Evolutionary conservation across 2,329 filamentous ascomycete genomes (phyloP), one percentile per base, ranked within the genome.

Genomic region (Monosporascus sp.): DNA sequence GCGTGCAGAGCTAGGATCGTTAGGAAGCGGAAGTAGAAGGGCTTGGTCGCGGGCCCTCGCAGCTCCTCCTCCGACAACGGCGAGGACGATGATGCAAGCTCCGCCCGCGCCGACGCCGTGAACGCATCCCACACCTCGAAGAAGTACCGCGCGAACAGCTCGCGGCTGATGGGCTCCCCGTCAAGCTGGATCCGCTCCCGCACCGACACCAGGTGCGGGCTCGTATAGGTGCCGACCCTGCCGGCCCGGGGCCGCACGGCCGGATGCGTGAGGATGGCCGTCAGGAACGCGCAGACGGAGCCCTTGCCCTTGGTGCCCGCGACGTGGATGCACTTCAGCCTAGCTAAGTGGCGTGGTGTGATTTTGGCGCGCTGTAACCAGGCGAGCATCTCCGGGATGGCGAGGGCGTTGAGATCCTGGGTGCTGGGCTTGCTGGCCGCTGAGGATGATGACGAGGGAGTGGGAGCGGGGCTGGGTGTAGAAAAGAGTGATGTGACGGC

Each of bases 291-390:
- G 59, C 88, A 90, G 0, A 91, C 91, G 2, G 90, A 94, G 41
- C 92, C 92, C 70, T 97, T 97, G 56, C 93, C 93, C 70, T 97
- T 97, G 5, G 92, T 97, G 14, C 93, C 93, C 1, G 93, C 90
- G 46, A 97, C 85, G 68, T 97, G 93, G 56, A 97, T 84, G 60
- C 78, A 79, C 20, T 19, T 72, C 50, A 81, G 70, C 4, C 64
- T 59, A 14, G 70, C 62, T 26, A 82, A 73, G 59, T 76, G 73
- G 0, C 62, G 51, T 1, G 70, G 69, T 71, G 86, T 73, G 71
- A 96, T 90, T 48, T 90, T 90, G 52, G 90, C 85, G 56, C 87
- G 87, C 46, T 73, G 76, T 59, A 90, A 84, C 88, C 89, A 96
- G 61, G 84, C 81, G 27, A 86, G 75, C 81, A 94, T 93, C 69